Conservation (phyloP, 23 red algal genomes). For the Cyanidioschyzon merolae region DNA sequence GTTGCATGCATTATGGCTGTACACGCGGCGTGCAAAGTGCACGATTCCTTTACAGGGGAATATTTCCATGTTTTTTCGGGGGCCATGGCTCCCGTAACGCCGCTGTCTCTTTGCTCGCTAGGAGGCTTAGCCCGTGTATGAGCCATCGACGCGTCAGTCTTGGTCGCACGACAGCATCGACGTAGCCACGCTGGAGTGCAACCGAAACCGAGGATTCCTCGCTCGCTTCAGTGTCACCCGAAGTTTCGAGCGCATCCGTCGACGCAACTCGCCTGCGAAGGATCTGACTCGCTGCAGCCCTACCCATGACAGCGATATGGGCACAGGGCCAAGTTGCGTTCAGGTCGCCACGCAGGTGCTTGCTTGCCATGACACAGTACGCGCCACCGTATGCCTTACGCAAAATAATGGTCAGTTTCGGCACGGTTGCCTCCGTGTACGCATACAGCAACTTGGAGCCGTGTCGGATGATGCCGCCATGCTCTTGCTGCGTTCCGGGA, state of each 20-base stretch:
- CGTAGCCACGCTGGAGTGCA: conserved; percentile 32
- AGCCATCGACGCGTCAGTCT: conserved; percentile 25
- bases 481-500: conserved; percentile 45
- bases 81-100: neutral
- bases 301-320: conserved; percentile 57
- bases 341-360: conserved; percentile 38
- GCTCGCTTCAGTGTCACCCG: conserved; percentile 20
- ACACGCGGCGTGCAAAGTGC: too few species aligned
- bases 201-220: conserved; percentile 9
- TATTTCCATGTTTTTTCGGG: conserved; percentile 43
- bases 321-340: conserved; percentile 46
- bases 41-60: conserved; percentile 35
- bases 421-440: conserved; percentile 48
- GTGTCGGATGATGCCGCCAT: conserved; percentile 45
- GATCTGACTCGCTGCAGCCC: conserved; percentile 30
- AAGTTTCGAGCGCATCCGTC: neutral
- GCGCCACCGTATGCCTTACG: conserved; percentile 61
- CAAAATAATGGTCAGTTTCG: conserved; percentile 43
- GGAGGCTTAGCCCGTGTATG: conserved; percentile 16
- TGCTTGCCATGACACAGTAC: conserved; percentile 47
- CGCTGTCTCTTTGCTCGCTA: conserved; percentile 6
- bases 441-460: conserved; percentile 59
- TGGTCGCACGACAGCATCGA: conserved; percentile 40
- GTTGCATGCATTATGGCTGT: too few species aligned
- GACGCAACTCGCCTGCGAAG: conserved; percentile 15